Evolutionary conservation across 2,329 filamentous ascomycete genomes (phyloP), one percentile per base, ranked within the genome.

Genomic region (Chaetomiaceae sp.): DNA sequence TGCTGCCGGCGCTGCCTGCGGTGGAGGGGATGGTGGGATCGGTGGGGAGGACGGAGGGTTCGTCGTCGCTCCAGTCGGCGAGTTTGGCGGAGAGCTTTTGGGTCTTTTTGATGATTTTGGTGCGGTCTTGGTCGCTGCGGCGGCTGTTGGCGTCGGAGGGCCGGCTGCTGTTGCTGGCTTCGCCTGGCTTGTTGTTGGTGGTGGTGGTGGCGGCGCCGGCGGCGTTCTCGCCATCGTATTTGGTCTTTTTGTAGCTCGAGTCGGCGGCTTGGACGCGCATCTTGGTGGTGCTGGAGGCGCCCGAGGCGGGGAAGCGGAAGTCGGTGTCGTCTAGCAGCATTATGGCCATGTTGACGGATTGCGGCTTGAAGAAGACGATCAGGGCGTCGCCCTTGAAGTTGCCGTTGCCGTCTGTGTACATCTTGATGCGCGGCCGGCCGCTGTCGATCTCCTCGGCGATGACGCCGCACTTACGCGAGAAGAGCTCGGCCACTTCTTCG

Each of bases 391-490:
- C 94, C 67, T 96, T 97, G 77, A 96, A 95, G 14, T 83, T 81
- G 18, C 90, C 94, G 1, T 85, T 72, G 1, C 87, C 82, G 49
- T 96, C 85, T 18, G 77, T 82, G 72, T 99, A 99, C 69, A 99
- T 82, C 73, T 96, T 97, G 71, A 99, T 92, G 33, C 94, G 86
- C 40, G 90, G 89, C 41, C 84, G 81, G 52, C 89, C 88, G 64
- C 85, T 90, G 65, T 96, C 91, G 59, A 96, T 91, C 70, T 95
- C 89, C 70, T 97, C 91, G 44, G 92, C 90, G 59, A 99, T 91
- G 61, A 97, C 87, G 55, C 91, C 91, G 65, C 82, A 95, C 68
- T 89, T 92, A 58, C 80, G 75, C 44, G 85, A 89, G 73, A 99
- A 99, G 25, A 89, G 77, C 21, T 90, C 81, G 61, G 87, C 80